These are phyloP conservation scores for Mycena haematopus DNA, from an alignment of 768 basidiomycete species.

Conservation along the genomic window DNA sequence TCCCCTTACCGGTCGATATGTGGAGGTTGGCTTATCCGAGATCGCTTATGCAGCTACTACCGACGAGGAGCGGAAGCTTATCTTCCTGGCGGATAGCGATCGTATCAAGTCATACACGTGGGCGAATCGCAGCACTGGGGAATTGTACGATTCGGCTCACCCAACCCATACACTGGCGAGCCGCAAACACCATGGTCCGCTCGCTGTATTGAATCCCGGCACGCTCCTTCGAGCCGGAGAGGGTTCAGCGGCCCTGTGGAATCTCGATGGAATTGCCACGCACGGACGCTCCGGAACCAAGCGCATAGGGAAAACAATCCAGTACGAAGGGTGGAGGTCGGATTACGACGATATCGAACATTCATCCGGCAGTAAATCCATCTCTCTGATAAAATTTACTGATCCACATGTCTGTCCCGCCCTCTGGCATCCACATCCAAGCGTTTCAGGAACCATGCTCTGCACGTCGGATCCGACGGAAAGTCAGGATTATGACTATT, in stretches of 20 bases:
- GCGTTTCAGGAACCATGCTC: constrained; percentile 32
- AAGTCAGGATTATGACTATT: constrained; percentile 19
- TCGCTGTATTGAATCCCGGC: constrained; percentile 38
- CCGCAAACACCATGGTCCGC: constrained; percentile 35
- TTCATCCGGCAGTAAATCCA: constrained; percentile 34
- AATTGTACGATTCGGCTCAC: constrained; percentile 11
- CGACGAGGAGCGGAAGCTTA: constrained; percentile 43
- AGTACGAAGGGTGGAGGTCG: constrained; percentile 12
- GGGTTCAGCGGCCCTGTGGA: constrained; percentile 44
- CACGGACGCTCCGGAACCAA: constrained; percentile 36
- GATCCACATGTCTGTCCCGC: constrained; percentile 26
- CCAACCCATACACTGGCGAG: constrained; percentile 43
- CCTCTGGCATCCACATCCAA: constrained; percentile 37
- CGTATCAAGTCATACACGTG: constrained; percentile 48
- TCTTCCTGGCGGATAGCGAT: constrained; percentile 43
- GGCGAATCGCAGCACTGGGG: constrained; percentile 20
- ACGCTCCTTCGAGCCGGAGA: constrained; percentile 41
- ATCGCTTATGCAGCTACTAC: constrained; percentile 25
- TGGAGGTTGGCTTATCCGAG: not conserved
- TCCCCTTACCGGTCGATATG: not conserved
- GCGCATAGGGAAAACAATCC: constrained; percentile 31
- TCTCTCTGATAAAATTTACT: constrained; percentile 17
- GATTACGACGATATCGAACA: constrained; percentile 38
- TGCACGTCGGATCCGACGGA: constrained; percentile 23
- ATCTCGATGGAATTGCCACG: constrained; percentile 39